phyloP scores from a whole-genome alignment of 345 rosid species.

The Bruguiera gymnorhiza region DNA sequence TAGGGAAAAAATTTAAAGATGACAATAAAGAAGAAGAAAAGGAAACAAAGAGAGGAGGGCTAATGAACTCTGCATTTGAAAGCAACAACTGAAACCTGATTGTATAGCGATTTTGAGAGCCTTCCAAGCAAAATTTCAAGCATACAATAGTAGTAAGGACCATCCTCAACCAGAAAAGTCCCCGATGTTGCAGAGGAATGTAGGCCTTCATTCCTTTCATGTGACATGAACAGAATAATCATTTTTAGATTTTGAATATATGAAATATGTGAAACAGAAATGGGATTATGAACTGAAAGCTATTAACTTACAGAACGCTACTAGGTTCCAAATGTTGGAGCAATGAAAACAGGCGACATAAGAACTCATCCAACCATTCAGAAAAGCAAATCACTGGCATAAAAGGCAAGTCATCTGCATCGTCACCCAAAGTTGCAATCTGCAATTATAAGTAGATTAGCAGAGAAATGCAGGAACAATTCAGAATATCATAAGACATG shows the following conservation, averaged over 20 bases:
- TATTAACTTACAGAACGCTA: slow-evolving; percentile 74
- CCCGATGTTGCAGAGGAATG: slow-evolving; percentile 88
- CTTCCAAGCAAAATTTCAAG: slow-evolving; percentile 94
- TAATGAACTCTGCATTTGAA: slow-evolving; percentile 15
- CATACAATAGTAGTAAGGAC: slow-evolving; percentile 97
- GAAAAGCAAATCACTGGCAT: slow-evolving; percentile 78
- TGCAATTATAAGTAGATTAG: slow-evolving; percentile 27
- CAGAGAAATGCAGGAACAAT: not conserved
- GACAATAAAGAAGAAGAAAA: too few relatives aligned
- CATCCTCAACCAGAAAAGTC: slow-evolving; percentile 96
- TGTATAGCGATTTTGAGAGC: slow-evolving; percentile 75
- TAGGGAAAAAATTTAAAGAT: too few relatives aligned
- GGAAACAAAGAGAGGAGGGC: not conserved
- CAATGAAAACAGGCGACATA: slow-evolving; percentile 81
- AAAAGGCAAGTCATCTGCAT: slow-evolving; percentile 53
- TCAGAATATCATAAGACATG: slow-evolving; percentile 1
- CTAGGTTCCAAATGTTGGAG: slow-evolving; percentile 91
- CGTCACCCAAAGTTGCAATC: slow-evolving; percentile 84
- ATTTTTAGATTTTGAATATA: not conserved
- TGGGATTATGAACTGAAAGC: not conserved
- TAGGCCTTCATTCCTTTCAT: slow-evolving; percentile 82
- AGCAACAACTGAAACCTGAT: slow-evolving; percentile 52
- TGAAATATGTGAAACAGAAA: not conserved
- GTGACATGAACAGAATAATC: slow-evolving; percentile 17
- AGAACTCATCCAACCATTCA: slow-evolving; percentile 95